A percentile compares a stretch with the other conserved stretches of the same genome.
Evolutionary conservation across 2,329 filamentous ascomycete genomes (phyloP).

Genomic region (Gnomoniopsis smithogilvyi): DNA sequence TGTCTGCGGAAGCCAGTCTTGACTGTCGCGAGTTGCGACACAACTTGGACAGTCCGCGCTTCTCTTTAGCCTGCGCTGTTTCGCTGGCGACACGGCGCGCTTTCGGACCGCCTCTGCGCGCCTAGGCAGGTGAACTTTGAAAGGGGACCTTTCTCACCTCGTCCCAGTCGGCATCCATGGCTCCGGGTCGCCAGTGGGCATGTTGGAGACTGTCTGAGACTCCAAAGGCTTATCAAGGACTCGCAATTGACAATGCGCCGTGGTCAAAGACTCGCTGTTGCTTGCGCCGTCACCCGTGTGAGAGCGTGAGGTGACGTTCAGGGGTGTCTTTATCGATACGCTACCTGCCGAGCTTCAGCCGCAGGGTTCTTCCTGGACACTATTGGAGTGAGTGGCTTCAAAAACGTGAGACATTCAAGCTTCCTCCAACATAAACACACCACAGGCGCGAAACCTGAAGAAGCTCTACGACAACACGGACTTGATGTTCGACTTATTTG

Average conservation of each 20-base stretch:
- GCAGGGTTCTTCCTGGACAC: neutral
- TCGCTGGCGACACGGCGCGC: neutral
- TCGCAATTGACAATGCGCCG: neutral
- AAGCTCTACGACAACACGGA: too few species aligned
- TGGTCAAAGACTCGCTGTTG: neutral
- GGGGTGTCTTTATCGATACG: constrained; percentile 10
- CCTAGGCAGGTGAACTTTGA: neutral
- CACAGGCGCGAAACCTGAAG: too few species aligned
- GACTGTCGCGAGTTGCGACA: neutral
- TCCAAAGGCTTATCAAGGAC: neutral
- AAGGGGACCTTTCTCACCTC: constrained; percentile 46
- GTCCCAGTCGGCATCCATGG: constrained; percentile 67
- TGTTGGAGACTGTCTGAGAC: constrained; percentile 6
- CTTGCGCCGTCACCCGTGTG: constrained; percentile 4
- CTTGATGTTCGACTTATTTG: too few species aligned
- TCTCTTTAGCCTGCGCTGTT: neutral
- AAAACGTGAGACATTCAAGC: too few species aligned
- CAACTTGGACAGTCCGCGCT: too few species aligned
- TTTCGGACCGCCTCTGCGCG: neutral
- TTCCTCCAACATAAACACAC: neutral
- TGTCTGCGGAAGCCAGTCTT: neutral
- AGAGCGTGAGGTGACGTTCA: neutral
- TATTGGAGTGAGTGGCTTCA: too few species aligned
- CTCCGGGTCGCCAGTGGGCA: constrained; percentile 19
- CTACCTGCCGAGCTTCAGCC: neutral